These are phyloP conservation scores for Boletus rubropictus DNA, from an alignment of 768 basidiomycete genomes.

Conservation along the genomic window DNA sequence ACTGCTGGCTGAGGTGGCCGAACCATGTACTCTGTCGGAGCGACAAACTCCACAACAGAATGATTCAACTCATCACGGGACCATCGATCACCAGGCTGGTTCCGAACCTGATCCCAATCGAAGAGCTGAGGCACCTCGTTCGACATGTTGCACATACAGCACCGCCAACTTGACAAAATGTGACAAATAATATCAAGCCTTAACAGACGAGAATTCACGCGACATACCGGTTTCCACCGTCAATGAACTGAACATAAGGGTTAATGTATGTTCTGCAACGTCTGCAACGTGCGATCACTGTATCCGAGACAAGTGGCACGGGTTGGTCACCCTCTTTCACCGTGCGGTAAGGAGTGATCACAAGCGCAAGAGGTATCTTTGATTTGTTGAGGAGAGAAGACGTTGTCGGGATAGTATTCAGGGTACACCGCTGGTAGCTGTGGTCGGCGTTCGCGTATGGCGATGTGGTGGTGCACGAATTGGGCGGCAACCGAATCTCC, in stretches of 20 bases:
- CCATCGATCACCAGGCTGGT: conserved; percentile 96
- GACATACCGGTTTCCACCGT: conserved; percentile 84
- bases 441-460: conserved; percentile 80
- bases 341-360: conserved; percentile 87
- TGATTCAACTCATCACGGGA: conserved; percentile 88
- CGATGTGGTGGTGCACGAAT: conserved; percentile 71
- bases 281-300: conserved; percentile 92
- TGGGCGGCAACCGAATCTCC: conserved; percentile 83
- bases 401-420: conserved; percentile 91
- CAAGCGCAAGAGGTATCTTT: conserved; percentile 83
- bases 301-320: conserved; percentile 89
- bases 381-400: conserved; percentile 82
- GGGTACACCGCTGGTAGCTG: conserved; percentile 86
- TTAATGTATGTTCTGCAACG: conserved; percentile 97
- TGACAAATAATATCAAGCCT: conserved; percentile 1
- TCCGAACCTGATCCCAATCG: conserved; percentile 94
- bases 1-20: conserved; percentile 96
- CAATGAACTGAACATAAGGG: conserved; percentile 95
- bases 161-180: conserved; percentile 70
- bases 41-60: conserved; percentile 93
- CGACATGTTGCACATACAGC: conserved; percentile 97
- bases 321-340: conserved; percentile 76
- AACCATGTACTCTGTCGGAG: conserved; percentile 99
- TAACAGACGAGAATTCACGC: not conserved
- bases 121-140: conserved; percentile 98